These are phyloP conservation scores for Saccharomycopsis schoenii DNA, from an alignment of 805 yeast genomes.

Conservation along the genomic window DNA sequence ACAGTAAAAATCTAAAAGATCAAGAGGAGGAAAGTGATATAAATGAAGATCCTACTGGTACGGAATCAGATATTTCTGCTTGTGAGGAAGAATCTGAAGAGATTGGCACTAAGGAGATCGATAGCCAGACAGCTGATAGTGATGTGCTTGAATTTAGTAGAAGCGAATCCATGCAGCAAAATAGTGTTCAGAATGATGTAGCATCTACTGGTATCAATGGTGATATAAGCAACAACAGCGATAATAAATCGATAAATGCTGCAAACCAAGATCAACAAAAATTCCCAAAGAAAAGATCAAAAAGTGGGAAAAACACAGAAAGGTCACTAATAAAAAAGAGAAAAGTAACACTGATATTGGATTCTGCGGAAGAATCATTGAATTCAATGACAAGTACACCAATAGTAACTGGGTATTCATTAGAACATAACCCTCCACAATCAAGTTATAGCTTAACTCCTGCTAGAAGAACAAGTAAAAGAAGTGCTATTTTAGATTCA, in stretches of 20 bases:
- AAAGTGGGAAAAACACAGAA: neutral
- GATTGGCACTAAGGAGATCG: neutral
- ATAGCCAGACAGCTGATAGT: neutral
- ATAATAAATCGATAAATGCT: neutral
- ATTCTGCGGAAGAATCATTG: neutral
- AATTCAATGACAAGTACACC: neutral
- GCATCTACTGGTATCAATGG: neutral
- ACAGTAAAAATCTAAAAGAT: neutral
- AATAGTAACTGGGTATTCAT: slow-evolving; percentile 14
- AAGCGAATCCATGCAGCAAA: neutral
- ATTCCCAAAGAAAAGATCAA: neutral
- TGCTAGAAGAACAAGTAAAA: slow-evolving; percentile 3
- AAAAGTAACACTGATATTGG: neutral
- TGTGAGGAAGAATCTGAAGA: slow-evolving; percentile 1
- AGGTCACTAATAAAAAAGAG: neutral
- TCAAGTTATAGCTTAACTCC: neutral
- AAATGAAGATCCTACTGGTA: neutral
- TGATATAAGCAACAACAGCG: neutral
- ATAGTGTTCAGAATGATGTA: neutral
- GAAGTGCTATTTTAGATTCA: neutral
- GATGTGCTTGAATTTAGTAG: neutral
- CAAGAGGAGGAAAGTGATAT: neutral
- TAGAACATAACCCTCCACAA: slow-evolving; percentile 13
- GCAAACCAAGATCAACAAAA: neutral
- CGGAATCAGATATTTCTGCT: neutral